Evolutionary conservation across 2,329 filamentous ascomycete genomes (phyloP).

Genomic region (Aspergillus viridinutans): DNA sequence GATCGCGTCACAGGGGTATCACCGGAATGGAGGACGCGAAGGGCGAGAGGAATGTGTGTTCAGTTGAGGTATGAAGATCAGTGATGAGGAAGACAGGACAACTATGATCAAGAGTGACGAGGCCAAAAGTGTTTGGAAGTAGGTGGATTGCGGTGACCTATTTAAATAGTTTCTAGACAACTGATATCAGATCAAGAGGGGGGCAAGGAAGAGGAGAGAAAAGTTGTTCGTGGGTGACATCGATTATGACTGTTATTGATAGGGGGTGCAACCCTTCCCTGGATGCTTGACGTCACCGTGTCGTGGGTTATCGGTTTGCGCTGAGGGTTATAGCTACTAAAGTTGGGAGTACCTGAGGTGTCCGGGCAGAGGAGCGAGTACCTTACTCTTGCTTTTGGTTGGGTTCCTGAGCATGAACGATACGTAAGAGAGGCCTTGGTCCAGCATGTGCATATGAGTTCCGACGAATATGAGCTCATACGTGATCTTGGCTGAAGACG

Average conservation of each 20-base stretch:
- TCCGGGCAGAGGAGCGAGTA: not conserved
- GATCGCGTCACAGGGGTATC: conserved; percentile 19
- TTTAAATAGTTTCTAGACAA: not conserved
- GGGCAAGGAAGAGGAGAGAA: not conserved
- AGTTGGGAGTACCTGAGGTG: not conserved
- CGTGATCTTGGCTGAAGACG: not conserved
- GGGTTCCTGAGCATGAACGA: not conserved
- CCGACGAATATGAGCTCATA: not conserved
- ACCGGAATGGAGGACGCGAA: conserved; percentile 14
- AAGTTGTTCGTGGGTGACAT: not conserved
- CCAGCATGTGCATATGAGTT: not conserved
- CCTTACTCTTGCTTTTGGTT: not conserved
- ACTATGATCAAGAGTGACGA: not conserved
- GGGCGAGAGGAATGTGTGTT: conserved; percentile 2
- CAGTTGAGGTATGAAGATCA: not conserved
- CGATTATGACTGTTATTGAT: not conserved
- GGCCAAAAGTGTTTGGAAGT: conserved; percentile 1
- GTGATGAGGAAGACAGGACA: not conserved
- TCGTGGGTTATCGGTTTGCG: conserved; percentile 1
- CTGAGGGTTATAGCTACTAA: not conserved
- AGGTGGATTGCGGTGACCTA: not conserved
- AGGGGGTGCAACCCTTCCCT: not conserved
- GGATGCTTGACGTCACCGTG: conserved; percentile 12
- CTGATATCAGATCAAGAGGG: not conserved
- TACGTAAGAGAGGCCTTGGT: not conserved